Conservation (phyloP, 1,139 yeast species). For the Blastobotrys petasosporus region DNA sequence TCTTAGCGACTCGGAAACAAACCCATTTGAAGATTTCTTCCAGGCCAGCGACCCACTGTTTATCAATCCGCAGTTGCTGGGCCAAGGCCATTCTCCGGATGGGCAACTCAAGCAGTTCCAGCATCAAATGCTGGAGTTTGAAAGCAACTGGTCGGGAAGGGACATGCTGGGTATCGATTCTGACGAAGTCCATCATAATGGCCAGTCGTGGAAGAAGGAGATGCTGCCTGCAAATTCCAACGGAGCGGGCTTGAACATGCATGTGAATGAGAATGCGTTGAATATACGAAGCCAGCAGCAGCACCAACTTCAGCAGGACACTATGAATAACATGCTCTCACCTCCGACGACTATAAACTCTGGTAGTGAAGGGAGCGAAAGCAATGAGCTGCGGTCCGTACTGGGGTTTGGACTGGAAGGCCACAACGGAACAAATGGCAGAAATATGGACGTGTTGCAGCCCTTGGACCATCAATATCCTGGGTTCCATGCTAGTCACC, state of each 20-base stretch:
- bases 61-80: conserved; percentile 33
- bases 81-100: conserved; percentile 13
- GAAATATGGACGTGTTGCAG: too few relatives aligned
- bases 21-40: conserved; percentile 24
- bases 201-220: too few relatives aligned
- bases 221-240: too few relatives aligned
- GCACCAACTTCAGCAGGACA: too few relatives aligned
- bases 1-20: conserved; percentile 18
- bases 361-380: conserved; percentile 9
- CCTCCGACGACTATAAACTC: background rate
- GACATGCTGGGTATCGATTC: background rate
- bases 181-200: too few relatives aligned
- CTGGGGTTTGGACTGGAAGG: too few relatives aligned
- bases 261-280: too few relatives aligned
- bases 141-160: background rate
- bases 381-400: background rate
- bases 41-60: conserved; percentile 27
- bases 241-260: too few relatives aligned
- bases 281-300: too few relatives aligned
- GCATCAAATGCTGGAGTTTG: conserved; percentile 6
- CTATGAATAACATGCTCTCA: too few relatives aligned
- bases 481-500: too few relatives aligned
- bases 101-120: conserved; percentile 7
- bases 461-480: conserved; percentile 1
- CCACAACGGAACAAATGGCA: too few relatives aligned